Percentiles rank a stretch among this genome's conserved stretches.
Conservation (phyloP, 225 moss, liverwort and hornwort species). For the Ulota crispa region DNA sequence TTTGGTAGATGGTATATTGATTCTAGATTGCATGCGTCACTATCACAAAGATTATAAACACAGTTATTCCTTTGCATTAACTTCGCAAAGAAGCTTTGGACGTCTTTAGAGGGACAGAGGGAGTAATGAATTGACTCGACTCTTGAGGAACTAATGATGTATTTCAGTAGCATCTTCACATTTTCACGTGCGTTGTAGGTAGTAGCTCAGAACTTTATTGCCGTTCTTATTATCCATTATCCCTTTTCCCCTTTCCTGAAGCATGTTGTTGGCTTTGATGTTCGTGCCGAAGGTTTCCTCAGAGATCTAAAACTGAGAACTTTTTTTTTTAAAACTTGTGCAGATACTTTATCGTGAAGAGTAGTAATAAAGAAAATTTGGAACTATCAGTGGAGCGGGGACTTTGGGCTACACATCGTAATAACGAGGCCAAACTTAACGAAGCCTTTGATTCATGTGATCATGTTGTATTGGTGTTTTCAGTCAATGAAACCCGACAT, state of each 20-base stretch:
- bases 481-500: conserved; percentile 99
- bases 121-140: not conserved
- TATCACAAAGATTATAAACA: too few species aligned
- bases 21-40: too few species aligned
- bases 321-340: conserved; percentile 18
- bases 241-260: not conserved
- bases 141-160: not conserved
- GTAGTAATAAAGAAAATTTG: conserved; percentile 96
- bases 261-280: not conserved
- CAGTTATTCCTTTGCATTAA: too few species aligned
- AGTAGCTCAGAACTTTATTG: not conserved
- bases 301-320: not conserved
- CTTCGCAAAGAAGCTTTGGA: too few species aligned
- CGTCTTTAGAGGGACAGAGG: too few species aligned
- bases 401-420: conserved; percentile 98
- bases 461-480: conserved; percentile 92
- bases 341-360: conserved; percentile 99
- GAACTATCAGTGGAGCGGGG: conserved; percentile 94
- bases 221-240: not conserved
- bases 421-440: conserved; percentile 94
- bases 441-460: conserved; percentile 95
- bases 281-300: not conserved
- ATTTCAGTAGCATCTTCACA: not conserved
- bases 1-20: too few species aligned
- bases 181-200: not conserved